Percentiles rank a stretch among this genome's conserved stretches.
phyloP scores from a whole-genome alignment of 169 alveolate genomes.

The Plasmodium fragile region DNA sequence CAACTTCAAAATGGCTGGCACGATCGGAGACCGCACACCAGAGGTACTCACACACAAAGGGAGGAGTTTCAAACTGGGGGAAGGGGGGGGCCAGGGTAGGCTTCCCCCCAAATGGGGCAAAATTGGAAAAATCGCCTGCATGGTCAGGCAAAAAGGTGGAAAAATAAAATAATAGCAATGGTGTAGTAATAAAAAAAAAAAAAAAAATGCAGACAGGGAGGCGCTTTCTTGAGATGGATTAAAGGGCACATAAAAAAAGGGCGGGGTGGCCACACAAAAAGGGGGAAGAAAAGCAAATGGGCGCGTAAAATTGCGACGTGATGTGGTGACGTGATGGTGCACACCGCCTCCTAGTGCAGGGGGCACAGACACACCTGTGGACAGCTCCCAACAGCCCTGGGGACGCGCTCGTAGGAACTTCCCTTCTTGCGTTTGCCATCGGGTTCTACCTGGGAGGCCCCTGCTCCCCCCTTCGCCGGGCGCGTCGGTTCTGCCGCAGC shows the following conservation, averaged over 20 bases:
- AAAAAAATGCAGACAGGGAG: background rate
- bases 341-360: constrained; percentile 9
- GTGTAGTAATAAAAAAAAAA: background rate
- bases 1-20: background rate
- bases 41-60: background rate
- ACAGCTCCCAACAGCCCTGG: background rate
- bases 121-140: background rate
- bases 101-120: background rate
- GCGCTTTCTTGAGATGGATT: background rate
- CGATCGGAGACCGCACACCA: background rate
- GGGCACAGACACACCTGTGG: constrained; percentile 26
- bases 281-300: background rate
- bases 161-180: too few relatives aligned
- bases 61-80: background rate
- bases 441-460: background rate
- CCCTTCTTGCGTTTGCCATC: background rate
- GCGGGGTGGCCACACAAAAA: background rate
- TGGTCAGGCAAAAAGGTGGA: too few relatives aligned
- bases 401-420: background rate
- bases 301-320: background rate
- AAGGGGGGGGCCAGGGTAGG: background rate
- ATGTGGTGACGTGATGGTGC: background rate
- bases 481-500: background rate
- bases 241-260: background rate
- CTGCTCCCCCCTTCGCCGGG: background rate